Evolutionary conservation across 352 stramenopile species (phyloP).

Genomic region (Globisporangium emineosum): DNA sequence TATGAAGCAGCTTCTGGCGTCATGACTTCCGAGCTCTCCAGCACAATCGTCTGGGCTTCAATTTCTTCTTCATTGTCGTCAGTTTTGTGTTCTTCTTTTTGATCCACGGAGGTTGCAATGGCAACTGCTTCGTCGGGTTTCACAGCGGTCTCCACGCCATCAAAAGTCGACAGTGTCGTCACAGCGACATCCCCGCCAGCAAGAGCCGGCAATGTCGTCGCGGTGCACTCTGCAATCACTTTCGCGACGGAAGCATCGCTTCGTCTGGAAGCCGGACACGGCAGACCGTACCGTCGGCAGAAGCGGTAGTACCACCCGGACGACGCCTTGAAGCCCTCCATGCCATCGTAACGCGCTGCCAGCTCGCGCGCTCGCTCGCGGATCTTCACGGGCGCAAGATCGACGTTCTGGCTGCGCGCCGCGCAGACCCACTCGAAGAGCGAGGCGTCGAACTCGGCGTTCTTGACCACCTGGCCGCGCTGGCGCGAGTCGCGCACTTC

Average conservation of each 20-base stretch:
- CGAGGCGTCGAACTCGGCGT: slow-evolving; percentile 36
- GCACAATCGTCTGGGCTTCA: neutral
- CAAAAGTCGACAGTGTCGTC: neutral
- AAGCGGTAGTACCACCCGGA: slow-evolving; percentile 60
- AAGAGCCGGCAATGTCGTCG: neutral
- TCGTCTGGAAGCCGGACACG: slow-evolving; percentile 12
- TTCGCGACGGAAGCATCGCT: neutral
- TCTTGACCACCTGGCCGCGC: slow-evolving; percentile 35
- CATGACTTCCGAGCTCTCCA: neutral
- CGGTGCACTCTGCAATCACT: neutral
- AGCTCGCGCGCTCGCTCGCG: slow-evolving; percentile 35
- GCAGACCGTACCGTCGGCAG: slow-evolving; percentile 36
- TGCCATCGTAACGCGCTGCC: slow-evolving; percentile 26
- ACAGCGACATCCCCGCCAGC: neutral
- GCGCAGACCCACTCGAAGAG: slow-evolving; percentile 37
- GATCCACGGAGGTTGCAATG: neutral
- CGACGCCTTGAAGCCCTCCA: slow-evolving; percentile 52
- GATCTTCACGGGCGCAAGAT: slow-evolving; percentile 27
- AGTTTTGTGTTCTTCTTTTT: neutral
- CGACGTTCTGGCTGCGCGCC: slow-evolving; percentile 18
- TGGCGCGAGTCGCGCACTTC: slow-evolving; percentile 33
- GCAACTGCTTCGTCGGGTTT: neutral
- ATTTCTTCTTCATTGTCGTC: neutral
- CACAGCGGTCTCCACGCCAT: neutral
- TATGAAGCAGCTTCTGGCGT: neutral